Percentiles rank a stretch among this genome's conserved stretches.
phyloP scores from a whole-genome alignment of 2,329 filamentous ascomycete genomes.

The Botrytis medusae region DNA sequence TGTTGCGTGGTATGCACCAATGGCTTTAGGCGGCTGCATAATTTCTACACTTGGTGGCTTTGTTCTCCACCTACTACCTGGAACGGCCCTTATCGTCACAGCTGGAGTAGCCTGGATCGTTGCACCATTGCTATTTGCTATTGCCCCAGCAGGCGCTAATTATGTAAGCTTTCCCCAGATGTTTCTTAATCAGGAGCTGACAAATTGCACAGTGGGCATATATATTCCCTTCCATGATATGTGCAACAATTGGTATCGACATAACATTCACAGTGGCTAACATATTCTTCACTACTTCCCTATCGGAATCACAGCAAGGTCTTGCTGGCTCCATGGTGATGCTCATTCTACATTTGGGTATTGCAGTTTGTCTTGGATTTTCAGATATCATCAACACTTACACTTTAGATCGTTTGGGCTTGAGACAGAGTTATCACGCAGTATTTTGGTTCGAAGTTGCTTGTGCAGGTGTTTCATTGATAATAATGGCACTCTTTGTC shows the following conservation, averaged over 20 bases:
- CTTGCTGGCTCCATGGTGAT: conserved; percentile 72
- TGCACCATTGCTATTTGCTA: conserved; percentile 54
- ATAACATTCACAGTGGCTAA: conserved; percentile 74
- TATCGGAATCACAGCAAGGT: conserved; percentile 66
- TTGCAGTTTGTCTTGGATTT: conserved; percentile 70
- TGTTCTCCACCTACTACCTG: conserved; percentile 55
- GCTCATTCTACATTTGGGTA: conserved; percentile 67
- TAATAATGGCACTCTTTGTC: conserved; percentile 53
- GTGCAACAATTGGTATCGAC: conserved; percentile 71
- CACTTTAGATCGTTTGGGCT: conserved; percentile 40
- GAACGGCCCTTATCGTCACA: conserved; percentile 52
- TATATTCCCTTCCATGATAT: conserved; percentile 69
- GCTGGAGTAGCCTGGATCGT: conserved; percentile 54
- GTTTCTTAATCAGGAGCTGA: not conserved
- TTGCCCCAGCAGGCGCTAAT: conserved; percentile 45
- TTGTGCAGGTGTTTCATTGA: conserved; percentile 51
- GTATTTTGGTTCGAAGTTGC: conserved; percentile 67
- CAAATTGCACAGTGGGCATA: conserved; percentile 61
- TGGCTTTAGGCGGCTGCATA: conserved; percentile 66
- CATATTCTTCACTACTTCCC: conserved; percentile 72
- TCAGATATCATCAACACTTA: conserved; percentile 62
- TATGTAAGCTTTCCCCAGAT: conserved; percentile 27
- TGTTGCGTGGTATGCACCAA: conserved; percentile 62
- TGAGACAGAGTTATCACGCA: conserved; percentile 57
- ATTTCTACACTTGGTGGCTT: conserved; percentile 61